Evolutionary conservation across 2,329 filamentous ascomycete genomes (phyloP), one percentile per base, ranked within the genome.

Genomic region (Onygenales sp.): DNA sequence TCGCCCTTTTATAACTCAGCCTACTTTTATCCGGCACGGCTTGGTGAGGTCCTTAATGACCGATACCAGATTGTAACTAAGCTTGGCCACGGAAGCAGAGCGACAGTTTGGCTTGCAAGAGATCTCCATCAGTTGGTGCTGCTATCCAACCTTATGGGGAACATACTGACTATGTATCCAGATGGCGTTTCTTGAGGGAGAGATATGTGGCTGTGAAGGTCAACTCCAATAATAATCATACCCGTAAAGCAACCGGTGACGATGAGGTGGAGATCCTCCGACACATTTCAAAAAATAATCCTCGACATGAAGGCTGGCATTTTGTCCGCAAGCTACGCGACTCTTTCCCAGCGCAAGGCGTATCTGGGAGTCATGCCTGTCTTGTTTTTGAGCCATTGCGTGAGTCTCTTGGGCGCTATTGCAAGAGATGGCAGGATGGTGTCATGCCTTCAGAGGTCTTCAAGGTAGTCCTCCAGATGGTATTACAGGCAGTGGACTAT

Each of bases 401-500:
- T 33, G 69, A 72, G 52, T 64, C 69, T 7, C 59, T 72, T 27
- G 66, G 67, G 61, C 51, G 62, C 17, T 66, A 64, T 36, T 56
- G 60, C 46, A 39, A 59, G 42, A 61, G 64, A 53, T 68, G 58
- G 14, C 48, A 54, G 5, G 59, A 54, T 7, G 46, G 53, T 17
- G 59, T 60, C n/a, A 64, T 72, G 13, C 65, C 62, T 8, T 55
- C 60, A 11, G 59, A 59, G 45, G 55, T 68, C 17, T 58, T 71
- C 11, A 71, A 69, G 54, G 57, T 64, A 36, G 55, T 67, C n/a
- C 47, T 72, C 27, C 63, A 65, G 46, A 62, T 66, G 47, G 63
- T 74, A 8, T 66, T 75, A 5, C 58, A 69, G 48, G 69, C 62
- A 13, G 67, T 75, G 3, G 67, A 73, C 50, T 75, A 72, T 58